Evolutionary conservation across 2,329 filamentous ascomycete species (phyloP).

Genomic region (Fusarium kyushuense): DNA sequence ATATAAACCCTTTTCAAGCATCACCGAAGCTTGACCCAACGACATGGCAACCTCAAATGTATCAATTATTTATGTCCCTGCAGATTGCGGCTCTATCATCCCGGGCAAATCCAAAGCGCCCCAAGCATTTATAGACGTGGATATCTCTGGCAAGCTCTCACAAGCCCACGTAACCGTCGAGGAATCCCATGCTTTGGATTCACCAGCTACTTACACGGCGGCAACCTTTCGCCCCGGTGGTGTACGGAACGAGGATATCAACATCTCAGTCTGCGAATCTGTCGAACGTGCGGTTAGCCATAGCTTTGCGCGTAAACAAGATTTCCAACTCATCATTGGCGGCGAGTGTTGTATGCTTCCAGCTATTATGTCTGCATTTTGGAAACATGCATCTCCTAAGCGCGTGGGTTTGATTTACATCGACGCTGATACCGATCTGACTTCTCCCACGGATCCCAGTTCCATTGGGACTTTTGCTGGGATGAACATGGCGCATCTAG

Average conservation of each 20-base stretch:
- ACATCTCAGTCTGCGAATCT: slow-evolving; percentile 30
- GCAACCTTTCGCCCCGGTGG: slow-evolving; percentile 15
- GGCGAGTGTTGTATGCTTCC: slow-evolving; percentile 41
- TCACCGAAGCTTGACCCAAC: too few relatives aligned
- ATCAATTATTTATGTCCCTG: slow-evolving; percentile 37
- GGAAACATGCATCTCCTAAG: slow-evolving; percentile 14
- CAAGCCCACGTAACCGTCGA: slow-evolving; percentile 5
- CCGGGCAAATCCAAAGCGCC: slow-evolving; percentile 44
- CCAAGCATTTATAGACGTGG: slow-evolving; percentile 31
- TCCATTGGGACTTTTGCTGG: slow-evolving; percentile 39
- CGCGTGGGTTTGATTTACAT: slow-evolving; percentile 42
- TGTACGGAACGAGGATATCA: slow-evolving; percentile 31
- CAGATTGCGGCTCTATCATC: slow-evolving; percentile 41
- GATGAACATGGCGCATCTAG: slow-evolving; percentile 42
- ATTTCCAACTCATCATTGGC: slow-evolving; percentile 36
- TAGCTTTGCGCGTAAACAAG: background rate
- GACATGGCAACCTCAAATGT: slow-evolving; percentile 23
- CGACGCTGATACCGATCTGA: slow-evolving; percentile 41
- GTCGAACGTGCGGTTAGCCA: slow-evolving; percentile 10
- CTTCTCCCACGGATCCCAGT: slow-evolving; percentile 31
- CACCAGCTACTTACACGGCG: slow-evolving; percentile 19
- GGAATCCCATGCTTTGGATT: slow-evolving; percentile 23
- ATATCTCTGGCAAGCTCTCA: slow-evolving; percentile 7
- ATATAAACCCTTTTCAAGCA: background rate
- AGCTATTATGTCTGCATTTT: slow-evolving; percentile 29